Evolutionary conservation across 2,329 filamentous ascomycete genomes (phyloP).

Genomic region (Aspergillus phoenicis): DNA sequence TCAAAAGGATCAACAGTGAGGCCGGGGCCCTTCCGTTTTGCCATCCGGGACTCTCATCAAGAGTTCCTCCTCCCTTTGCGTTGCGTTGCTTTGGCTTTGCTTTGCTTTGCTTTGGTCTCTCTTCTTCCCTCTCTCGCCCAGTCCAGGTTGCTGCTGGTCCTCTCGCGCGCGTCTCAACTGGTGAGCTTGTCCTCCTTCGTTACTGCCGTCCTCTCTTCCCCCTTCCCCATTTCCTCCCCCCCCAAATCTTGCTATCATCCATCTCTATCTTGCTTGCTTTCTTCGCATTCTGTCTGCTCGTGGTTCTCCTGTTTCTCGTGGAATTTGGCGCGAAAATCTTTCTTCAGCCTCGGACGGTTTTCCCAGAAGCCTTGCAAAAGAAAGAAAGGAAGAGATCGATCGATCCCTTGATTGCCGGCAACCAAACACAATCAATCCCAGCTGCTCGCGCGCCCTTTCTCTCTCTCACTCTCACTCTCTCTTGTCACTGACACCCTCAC

Average conservation of each 20-base stretch:
- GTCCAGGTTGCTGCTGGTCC: neutral
- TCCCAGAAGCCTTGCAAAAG: neutral
- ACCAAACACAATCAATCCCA: constrained; percentile 3
- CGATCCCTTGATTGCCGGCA: constrained; percentile 5
- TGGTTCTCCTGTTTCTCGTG: constrained; percentile 7
- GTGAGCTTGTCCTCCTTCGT: constrained; percentile 1
- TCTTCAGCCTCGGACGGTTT: neutral
- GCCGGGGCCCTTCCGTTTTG: constrained; percentile 3
- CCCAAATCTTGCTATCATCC: neutral
- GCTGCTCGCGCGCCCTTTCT: constrained; percentile 15
- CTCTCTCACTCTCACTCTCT: constrained; percentile 1
- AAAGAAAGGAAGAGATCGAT: neutral
- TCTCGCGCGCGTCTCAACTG: neutral
- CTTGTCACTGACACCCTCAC: neutral
- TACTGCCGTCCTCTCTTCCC: neutral
- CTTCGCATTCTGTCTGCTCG: constrained; percentile 1
- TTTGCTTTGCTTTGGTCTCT: neutral
- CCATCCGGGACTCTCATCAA: neutral
- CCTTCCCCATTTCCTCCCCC: neutral
- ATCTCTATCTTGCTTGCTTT: neutral
- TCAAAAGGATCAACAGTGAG: neutral
- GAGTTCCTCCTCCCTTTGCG: neutral
- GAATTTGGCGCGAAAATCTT: neutral
- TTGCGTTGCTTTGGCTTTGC: neutral
- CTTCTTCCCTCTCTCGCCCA: neutral